Evolutionary conservation across 805 yeast species (phyloP).

Genomic region (Komagataella ulmi): DNA sequence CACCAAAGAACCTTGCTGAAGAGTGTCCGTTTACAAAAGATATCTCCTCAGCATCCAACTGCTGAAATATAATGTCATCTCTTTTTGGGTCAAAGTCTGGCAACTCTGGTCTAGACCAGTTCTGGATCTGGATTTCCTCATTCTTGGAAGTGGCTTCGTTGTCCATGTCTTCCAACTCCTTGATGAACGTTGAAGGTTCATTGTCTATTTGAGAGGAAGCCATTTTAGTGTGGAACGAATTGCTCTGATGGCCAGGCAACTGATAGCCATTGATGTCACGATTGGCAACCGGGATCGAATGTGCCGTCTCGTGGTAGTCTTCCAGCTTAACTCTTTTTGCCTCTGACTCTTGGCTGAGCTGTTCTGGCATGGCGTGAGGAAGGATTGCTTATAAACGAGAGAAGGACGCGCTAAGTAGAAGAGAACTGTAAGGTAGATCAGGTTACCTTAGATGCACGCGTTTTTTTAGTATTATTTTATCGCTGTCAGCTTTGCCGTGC

Average conservation of each 20-base stretch:
- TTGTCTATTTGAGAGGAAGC: constrained; percentile 13
- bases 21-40: constrained; percentile 35
- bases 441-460: background rate
- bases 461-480: no score
- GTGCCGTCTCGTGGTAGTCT: constrained; percentile 13
- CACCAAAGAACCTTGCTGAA: constrained; percentile 81
- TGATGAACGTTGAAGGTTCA: constrained; percentile 37
- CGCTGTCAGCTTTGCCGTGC: no score
- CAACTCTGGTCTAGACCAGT: constrained; percentile 40
- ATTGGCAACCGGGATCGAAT: constrained; percentile 17
- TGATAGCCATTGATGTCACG: constrained; percentile 15
- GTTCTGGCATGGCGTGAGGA: background rate
- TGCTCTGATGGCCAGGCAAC: constrained; percentile 14
- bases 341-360: background rate
- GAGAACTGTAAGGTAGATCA: background rate
- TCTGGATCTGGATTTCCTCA: constrained; percentile 15
- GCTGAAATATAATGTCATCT: constrained; percentile 66
- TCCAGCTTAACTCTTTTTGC: background rate
- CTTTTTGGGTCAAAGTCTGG: constrained; percentile 36
- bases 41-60: constrained; percentile 88
- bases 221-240: constrained; percentile 14
- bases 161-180: constrained; percentile 32
- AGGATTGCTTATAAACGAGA: background rate
- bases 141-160: constrained; percentile 15
- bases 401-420: background rate